phyloP scores from a whole-genome alignment of 352 stramenopile species.

The Globisporangium alternatum region DNA sequence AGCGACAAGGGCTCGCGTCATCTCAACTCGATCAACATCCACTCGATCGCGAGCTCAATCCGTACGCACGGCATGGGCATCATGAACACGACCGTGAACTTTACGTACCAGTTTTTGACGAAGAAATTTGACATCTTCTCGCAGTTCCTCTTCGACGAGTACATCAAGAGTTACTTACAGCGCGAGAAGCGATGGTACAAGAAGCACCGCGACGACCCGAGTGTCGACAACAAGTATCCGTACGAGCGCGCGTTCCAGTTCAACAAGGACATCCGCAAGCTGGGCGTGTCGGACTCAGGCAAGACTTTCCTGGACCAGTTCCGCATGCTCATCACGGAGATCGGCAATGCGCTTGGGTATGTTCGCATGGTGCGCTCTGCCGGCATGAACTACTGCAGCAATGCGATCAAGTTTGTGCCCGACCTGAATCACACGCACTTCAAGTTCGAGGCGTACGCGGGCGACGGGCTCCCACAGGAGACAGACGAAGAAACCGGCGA shows the following conservation, averaged over 20 bases:
- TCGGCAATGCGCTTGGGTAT: constrained; percentile 92
- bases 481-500: constrained; percentile 59
- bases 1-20: constrained; percentile 91
- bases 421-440: constrained; percentile 88
- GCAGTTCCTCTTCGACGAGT: constrained; percentile 93
- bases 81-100: constrained; percentile 95
- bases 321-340: constrained; percentile 89
- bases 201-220: constrained; percentile 87
- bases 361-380: constrained; percentile 92
- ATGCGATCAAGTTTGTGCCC: constrained; percentile 91
- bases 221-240: constrained; percentile 93
- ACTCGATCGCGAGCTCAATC: constrained; percentile 89
- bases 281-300: constrained; percentile 81
- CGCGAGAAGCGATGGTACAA: constrained; percentile 93
- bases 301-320: constrained; percentile 91
- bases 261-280: constrained; percentile 89
- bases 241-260: constrained; percentile 90
- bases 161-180: constrained; percentile 92
- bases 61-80: constrained; percentile 95
- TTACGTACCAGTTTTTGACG: constrained; percentile 93
- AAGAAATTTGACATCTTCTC: constrained; percentile 91
- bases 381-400: constrained; percentile 91
- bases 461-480: constrained; percentile 51
- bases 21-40: constrained; percentile 92
- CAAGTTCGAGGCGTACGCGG: constrained; percentile 73